These are phyloP conservation scores for Candida quercuum DNA, from an alignment of 805 yeast species.

Conservation along the genomic window DNA sequence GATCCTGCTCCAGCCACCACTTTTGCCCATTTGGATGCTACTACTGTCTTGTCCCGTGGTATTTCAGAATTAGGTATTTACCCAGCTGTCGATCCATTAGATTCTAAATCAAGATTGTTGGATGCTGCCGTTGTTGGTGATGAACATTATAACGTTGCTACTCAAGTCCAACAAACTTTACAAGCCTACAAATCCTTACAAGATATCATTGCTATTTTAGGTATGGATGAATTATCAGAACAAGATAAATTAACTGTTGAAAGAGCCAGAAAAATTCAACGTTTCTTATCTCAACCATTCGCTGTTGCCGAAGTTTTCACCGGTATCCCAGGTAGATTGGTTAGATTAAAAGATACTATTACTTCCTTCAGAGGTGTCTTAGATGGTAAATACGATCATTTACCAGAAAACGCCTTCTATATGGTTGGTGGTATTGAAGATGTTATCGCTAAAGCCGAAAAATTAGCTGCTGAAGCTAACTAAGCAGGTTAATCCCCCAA, in stretches of 20 bases:
- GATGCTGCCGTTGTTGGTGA: slow-evolving; percentile 97
- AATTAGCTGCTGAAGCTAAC: slow-evolving; percentile 90
- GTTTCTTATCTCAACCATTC: slow-evolving; percentile 99
- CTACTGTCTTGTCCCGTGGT: slow-evolving; percentile 99
- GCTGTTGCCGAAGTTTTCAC: slow-evolving; percentile 99
- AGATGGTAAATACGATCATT: slow-evolving; percentile 97
- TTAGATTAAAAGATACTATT: slow-evolving; percentile 93
- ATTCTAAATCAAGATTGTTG: slow-evolving; percentile 97
- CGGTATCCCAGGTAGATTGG: slow-evolving; percentile 98
- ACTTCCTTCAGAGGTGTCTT: slow-evolving; percentile 93
- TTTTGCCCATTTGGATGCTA: slow-evolving; percentile 99
- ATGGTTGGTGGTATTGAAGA: slow-evolving; percentile 99
- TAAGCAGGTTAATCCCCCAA: slow-evolving; percentile 32
- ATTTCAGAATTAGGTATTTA: slow-evolving; percentile 99
- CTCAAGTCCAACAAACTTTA: slow-evolving; percentile 94
- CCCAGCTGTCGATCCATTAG: slow-evolving; percentile 99
- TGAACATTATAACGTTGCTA: slow-evolving; percentile 96
- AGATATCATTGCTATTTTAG: slow-evolving; percentile 99
- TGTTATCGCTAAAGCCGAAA: slow-evolving; percentile 97
- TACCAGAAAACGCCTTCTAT: slow-evolving; percentile 99
- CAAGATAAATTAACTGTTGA: slow-evolving; percentile 98
- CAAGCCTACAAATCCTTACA: slow-evolving; percentile 99
- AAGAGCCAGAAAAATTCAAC: slow-evolving; percentile 99
- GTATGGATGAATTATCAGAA: slow-evolving; percentile 99
- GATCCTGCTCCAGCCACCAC: slow-evolving; percentile 99